Conservation (phyloP, 2,329 filamentous ascomycete genomes). For the Microsporum audouinii region DNA sequence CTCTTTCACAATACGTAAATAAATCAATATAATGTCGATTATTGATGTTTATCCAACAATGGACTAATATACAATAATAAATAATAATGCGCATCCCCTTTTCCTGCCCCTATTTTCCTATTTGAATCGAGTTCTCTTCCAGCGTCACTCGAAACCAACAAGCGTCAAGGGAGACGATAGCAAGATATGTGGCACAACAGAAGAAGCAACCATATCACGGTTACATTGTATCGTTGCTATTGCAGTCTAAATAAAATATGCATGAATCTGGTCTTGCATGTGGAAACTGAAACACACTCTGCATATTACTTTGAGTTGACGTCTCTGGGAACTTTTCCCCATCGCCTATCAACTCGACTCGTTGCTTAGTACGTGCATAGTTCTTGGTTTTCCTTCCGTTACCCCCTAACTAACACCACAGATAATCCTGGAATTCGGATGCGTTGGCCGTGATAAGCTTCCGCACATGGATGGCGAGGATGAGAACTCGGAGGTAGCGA, state of each 20-base stretch:
- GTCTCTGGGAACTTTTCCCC: no score
- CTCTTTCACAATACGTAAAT: no score
- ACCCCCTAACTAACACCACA: not conserved
- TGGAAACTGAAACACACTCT: not conserved
- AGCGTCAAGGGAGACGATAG: not conserved
- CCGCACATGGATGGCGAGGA: not conserved
- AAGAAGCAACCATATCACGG: not conserved
- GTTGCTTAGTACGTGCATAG: not conserved
- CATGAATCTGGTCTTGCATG: not conserved
- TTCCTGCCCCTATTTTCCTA: no score
- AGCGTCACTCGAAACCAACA: not conserved
- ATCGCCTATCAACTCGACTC: not conserved
- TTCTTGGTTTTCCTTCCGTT: not conserved
- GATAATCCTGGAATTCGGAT: not conserved
- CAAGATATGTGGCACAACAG: not conserved
- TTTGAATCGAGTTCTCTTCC: no score
- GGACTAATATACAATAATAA: no score
- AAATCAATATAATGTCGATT: no score
- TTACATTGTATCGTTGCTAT: not conserved
- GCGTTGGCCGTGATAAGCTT: not conserved
- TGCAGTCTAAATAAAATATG: not conserved
- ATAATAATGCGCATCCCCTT: no score
- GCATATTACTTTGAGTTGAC: no score
- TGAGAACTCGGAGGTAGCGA: not conserved
- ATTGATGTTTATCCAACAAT: no score